These are phyloP conservation scores for Achaetomiella virescens DNA, from an alignment of 495 filamentous ascomycete genomes.

Conservation along the genomic window DNA sequence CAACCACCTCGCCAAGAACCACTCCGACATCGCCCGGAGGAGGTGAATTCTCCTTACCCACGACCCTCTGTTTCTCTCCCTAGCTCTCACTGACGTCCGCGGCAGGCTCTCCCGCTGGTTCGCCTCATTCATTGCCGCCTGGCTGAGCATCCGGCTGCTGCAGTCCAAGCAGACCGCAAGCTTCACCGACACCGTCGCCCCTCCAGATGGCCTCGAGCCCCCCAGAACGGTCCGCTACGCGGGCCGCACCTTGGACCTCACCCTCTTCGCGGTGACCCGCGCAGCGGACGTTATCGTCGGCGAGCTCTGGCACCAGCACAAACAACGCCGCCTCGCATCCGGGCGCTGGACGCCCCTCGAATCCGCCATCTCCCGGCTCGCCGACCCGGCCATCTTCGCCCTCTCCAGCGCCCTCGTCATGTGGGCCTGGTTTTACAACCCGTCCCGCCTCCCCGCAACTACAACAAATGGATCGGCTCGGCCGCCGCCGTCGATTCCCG, in stretches of 20 bases:
- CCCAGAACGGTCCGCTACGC: constrained; percentile 42
- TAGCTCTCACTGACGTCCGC: constrained; percentile 3
- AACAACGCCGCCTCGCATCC: constrained; percentile 27
- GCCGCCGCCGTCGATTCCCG: constrained; percentile 75
- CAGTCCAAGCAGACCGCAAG: constrained; percentile 40
- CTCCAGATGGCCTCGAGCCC: constrained; percentile 3
- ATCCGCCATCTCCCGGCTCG: constrained; percentile 43
- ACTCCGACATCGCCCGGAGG: constrained; percentile 26
- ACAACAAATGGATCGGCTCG: constrained; percentile 79
- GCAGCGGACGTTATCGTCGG: constrained; percentile 68
- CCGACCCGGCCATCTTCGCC: constrained; percentile 71
- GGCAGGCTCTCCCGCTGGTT: constrained; percentile 42
- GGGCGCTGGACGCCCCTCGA: constrained; percentile 50
- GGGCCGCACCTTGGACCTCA: constrained; percentile 80
- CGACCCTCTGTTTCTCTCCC: background rate
- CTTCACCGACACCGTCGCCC: constrained; percentile 32
- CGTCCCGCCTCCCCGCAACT: constrained; percentile 60
- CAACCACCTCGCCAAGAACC: constrained; percentile 13
- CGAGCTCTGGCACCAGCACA: constrained; percentile 55
- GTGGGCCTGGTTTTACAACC: constrained; percentile 83
- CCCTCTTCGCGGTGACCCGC: constrained; percentile 69
- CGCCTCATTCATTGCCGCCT: constrained; percentile 45
- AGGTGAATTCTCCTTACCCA: constrained; percentile 21
- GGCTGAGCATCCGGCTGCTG: constrained; percentile 43
- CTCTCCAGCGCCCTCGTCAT: constrained; percentile 74